These are phyloP conservation scores for Tolypocladium endophyticum DNA, from an alignment of 2,329 filamentous ascomycete species.

Conservation along the genomic window DNA sequence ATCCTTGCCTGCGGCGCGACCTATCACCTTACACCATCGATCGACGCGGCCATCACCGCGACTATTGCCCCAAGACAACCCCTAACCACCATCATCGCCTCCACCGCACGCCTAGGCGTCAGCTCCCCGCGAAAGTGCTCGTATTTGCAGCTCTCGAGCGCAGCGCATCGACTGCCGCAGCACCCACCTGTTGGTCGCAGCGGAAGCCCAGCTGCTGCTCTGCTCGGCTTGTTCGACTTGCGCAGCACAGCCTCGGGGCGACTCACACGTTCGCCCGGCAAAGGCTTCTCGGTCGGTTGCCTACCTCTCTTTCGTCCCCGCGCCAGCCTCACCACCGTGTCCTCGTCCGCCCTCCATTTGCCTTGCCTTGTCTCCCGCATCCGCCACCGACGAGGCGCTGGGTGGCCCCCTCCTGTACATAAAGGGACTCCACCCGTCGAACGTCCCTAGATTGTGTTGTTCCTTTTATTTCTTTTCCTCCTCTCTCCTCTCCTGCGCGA, in stretches of 20 bases:
- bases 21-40: background rate
- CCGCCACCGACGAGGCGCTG: background rate
- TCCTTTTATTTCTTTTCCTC: too few relatives aligned
- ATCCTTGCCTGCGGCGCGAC: background rate
- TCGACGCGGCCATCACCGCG: background rate
- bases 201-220: background rate
- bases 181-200: too few relatives aligned
- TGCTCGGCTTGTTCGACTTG: background rate
- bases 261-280: background rate
- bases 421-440: background rate
- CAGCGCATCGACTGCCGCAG: background rate
- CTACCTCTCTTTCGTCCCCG: background rate
- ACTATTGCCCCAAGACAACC: background rate
- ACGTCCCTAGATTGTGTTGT: too few relatives aligned
- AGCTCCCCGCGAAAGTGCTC: background rate
- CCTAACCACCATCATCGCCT: background rate
- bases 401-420: background rate
- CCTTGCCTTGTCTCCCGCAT: background rate
- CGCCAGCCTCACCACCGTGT: background rate
- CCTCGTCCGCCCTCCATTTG: background rate
- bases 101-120: background rate
- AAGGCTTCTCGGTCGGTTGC: background rate
- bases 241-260: background rate
- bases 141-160: background rate
- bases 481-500: background rate